Evolutionary conservation across 331 rosid genomes (phyloP), one percentile per base, ranked within the genome.

Genomic region (Rosa hybrid): DNA sequence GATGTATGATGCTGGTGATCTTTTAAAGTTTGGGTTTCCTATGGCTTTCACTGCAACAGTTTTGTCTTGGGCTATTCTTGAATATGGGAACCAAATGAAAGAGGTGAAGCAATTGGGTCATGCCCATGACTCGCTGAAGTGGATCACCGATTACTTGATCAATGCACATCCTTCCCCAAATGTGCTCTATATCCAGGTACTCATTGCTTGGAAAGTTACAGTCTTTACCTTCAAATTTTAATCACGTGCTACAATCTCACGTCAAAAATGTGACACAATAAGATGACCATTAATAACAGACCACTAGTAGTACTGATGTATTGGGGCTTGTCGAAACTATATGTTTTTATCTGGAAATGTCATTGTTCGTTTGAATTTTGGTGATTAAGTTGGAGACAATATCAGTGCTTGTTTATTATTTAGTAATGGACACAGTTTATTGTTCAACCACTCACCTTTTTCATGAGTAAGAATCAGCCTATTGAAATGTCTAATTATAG

Each of bases 1-100:
- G 77, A 80, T 94, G 96, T 94, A 82, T 72, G 98, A 94, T 81
- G 92, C 98, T 4, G 94, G 92, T 30, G 97, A 91, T 44, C 81
- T 79, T 11, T 54, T 90, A 23, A 91, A 91, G 77, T 91, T 91
- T 83, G 94, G 92, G 30, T 87, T 90, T 46, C 97, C 94, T 10
- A 83, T 90, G 90, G 92, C 97, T 81, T 92, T 92, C 75, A 92
- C 90, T 3, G 97, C 92, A 39, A 87, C 97, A 0, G 78, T 90
- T 75, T 82, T 89, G 85, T 92, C 94, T 8, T 92, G 94, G 97
- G 89, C 90, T 4, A 90, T 90, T 79, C 97, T 92, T 77, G 94
- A 92, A 77, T 86, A 92, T 45, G 94, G 93, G 41, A 80, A 86
- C 84, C 86, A 64, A 34, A 84, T 86, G 89, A 80, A 90, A 30